Evolutionary conservation across 345 rosid species (phyloP), one percentile per base, ranked within the genome.

Genomic region (Pugionium dolabratum): DNA sequence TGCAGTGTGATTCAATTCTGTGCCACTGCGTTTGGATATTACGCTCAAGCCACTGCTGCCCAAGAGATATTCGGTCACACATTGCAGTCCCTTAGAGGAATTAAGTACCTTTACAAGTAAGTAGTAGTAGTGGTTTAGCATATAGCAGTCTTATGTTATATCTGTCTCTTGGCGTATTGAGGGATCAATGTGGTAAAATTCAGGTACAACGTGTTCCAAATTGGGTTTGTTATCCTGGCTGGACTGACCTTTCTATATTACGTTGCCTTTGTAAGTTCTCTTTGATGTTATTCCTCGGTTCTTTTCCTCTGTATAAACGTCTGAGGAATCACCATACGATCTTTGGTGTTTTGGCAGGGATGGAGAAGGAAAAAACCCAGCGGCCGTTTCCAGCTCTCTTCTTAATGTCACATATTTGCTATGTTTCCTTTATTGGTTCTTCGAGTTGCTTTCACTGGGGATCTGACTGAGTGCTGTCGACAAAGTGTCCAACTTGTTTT

Each of bases 51-150:
- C 69, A 95, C 97, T 1, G 98, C 99, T 55, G 99, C 98, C 0
- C 99, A 95, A 51, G 97, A 95, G 79, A 95, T 95, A 60, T 95
- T 91, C 46, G 98, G 98, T 51, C 99, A 89, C 84, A 95, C 99
- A 1, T 82, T 95, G 81, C 88, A 91, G 83, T 95, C 97, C 59
- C 99, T 91, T 55, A 81, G 96, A 9, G 99, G 98, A 79, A 91
- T 95, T 47, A 91, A 82, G 76, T 91, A 91, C 72, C 71, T 91
- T 52, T 91, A 87, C 91, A 91, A 91, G 96, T 95, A 85, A 86
- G 96, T 77, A 49, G 18, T 18, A 18, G 18, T 18, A 18, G 18
- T 18, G 18, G 26, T 36, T n/a, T 29, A 37, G 43, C 43, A 53
- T 9, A 62, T 37, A 36, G 26, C 35, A 3, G 33, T 18, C 29